Percentiles rank a stretch among this genome's conserved stretches.
Conservation (phyloP, 176 grass and related monocot genomes). For the Dendrocalamus sinicus region DNA sequence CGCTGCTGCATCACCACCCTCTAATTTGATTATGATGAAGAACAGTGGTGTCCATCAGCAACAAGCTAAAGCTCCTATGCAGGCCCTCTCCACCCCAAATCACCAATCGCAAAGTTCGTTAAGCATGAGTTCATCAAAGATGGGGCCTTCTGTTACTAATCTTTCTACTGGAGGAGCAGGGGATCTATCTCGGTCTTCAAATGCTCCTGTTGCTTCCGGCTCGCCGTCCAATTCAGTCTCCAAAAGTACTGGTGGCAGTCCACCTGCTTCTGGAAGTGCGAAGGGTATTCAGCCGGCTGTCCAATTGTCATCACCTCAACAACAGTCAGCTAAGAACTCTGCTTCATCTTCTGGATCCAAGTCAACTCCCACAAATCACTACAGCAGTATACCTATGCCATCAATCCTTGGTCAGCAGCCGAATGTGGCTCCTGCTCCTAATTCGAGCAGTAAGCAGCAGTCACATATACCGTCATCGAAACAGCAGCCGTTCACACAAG, state of each 20-base stretch:
- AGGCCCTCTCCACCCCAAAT: slow-evolving; percentile 52
- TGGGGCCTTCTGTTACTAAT: slow-evolving; percentile 51
- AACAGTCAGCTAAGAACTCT: slow-evolving; percentile 68
- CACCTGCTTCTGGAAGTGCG: slow-evolving; percentile 60
- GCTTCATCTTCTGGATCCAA: slow-evolving; percentile 62
- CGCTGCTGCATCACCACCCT: slow-evolving; percentile 40
- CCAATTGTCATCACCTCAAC: slow-evolving; percentile 57
- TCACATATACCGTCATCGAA: slow-evolving; percentile 51
- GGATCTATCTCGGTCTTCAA: slow-evolving; percentile 69
- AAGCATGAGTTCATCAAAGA: slow-evolving; percentile 67
- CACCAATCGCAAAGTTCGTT: slow-evolving; percentile 81
- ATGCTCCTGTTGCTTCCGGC: slow-evolving; percentile 62
- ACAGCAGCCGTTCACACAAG: slow-evolving; percentile 53
- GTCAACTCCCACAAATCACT: slow-evolving; percentile 49
- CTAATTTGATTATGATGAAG: slow-evolving; percentile 58
- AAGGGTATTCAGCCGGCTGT: slow-evolving; percentile 53
- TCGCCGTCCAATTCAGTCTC: slow-evolving; percentile 83
- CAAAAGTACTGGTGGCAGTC: slow-evolving; percentile 75
- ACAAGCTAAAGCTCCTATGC: slow-evolving; percentile 61
- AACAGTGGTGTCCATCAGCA: slow-evolving; percentile 67
- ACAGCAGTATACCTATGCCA: slow-evolving; percentile 57
- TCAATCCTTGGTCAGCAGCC: slow-evolving; percentile 87
- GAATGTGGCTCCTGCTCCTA: slow-evolving; percentile 46
- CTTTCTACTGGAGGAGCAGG: slow-evolving; percentile 56
- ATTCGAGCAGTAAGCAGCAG: slow-evolving; percentile 66